phyloP scores from a whole-genome alignment of 1,284 basidiomycete species.

The Rugosomyces carneus region DNA sequence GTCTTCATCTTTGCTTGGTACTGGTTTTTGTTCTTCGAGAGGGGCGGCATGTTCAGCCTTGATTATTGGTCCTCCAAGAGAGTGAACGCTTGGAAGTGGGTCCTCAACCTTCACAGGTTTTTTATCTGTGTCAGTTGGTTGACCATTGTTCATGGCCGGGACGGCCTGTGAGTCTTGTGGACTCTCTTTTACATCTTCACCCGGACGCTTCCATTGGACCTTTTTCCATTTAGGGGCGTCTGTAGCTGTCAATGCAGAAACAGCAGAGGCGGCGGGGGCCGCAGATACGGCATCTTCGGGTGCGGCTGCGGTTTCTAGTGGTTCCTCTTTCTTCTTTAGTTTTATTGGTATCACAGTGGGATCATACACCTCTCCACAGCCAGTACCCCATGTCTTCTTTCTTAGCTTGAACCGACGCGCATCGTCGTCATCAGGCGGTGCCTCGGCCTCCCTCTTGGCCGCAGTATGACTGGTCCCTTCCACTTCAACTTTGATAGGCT shows the following conservation, averaged over 20 bases:
- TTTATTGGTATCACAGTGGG: slow-evolving; percentile 61
- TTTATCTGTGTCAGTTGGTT: not conserved
- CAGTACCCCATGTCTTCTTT: slow-evolving; percentile 48
- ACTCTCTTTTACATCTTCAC: slow-evolving; percentile 4
- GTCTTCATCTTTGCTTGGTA: slow-evolving; percentile 15
- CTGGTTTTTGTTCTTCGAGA: not conserved
- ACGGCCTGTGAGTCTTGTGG: not conserved
- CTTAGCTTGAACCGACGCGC: slow-evolving; percentile 58
- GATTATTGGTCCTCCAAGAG: not conserved
- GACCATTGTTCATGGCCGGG: not conserved
- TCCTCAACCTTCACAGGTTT: not conserved
- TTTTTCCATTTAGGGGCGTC: slow-evolving; percentile 26
- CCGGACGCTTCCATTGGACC: slow-evolving; percentile 25
- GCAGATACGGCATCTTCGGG: not conserved
- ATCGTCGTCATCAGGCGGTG: slow-evolving; percentile 46
- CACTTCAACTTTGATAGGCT: not conserved
- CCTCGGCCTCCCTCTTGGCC: slow-evolving; percentile 36
- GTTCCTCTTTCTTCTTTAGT: slow-evolving; percentile 49
- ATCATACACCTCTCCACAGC: slow-evolving; percentile 68
- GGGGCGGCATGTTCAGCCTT: not conserved
- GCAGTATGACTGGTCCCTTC: slow-evolving; percentile 10
- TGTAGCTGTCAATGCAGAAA: not conserved
- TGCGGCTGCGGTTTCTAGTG: slow-evolving; percentile 20
- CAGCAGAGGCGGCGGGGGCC: not conserved
- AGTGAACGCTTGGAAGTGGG: not conserved